Conservation (phyloP, 2,329 filamentous ascomycete species). For the Orbilia blumenaviensis region DNA sequence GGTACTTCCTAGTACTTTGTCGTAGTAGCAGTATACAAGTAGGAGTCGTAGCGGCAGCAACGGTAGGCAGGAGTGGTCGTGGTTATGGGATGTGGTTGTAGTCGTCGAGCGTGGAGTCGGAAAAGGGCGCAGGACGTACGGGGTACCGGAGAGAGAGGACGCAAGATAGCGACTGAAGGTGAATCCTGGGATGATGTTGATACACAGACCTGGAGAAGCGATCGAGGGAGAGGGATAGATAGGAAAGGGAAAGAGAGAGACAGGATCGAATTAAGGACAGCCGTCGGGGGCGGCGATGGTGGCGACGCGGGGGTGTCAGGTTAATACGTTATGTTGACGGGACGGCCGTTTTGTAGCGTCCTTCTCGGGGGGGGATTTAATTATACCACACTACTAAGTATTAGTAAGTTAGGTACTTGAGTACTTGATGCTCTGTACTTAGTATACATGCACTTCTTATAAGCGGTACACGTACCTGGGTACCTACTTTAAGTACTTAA, state of each 20-base stretch:
- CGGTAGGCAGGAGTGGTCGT: no score
- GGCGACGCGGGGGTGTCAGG: conserved; percentile 31
- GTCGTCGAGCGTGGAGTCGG: not conserved
- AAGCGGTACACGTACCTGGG: no score
- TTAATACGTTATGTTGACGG: not conserved
- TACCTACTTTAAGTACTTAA: no score
- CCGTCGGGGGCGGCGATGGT: not conserved
- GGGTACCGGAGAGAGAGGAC: not conserved
- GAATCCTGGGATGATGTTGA: conserved; percentile 10
- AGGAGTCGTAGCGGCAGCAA: no score
- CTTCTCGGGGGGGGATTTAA: conserved; percentile 6
- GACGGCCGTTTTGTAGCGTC: conserved; percentile 8
- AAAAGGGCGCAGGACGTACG: not conserved
- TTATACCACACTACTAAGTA: no score
- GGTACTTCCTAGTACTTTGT: no score
- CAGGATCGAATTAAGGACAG: conserved; percentile 17
- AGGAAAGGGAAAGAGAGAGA: conserved; percentile 22
- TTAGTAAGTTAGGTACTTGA: no score
- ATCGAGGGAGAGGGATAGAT: conserved; percentile 2
- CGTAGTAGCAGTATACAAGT: no score
- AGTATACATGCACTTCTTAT: no score
- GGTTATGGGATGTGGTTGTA: no score
- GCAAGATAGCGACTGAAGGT: conserved; percentile 3
- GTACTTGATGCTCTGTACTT: no score
- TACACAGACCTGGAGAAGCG: no score